A percentile compares a stretch with the other conserved stretches of the same genome.
Evolutionary conservation across 179 eudicot species (phyloP).

Genomic region (Sideroxylon spinosum): DNA sequence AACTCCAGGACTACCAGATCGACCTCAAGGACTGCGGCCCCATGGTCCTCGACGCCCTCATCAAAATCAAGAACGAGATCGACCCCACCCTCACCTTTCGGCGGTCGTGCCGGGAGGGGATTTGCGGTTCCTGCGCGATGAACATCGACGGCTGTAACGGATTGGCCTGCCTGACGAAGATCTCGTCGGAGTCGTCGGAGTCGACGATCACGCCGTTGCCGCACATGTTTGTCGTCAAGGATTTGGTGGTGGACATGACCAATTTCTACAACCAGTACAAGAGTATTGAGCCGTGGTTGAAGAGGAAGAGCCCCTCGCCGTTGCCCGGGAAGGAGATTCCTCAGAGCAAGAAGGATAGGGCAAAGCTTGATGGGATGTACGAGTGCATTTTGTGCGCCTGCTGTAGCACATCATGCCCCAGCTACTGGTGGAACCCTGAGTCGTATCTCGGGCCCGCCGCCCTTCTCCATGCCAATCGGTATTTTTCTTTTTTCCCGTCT

Average conservation of each 20-base stretch:
- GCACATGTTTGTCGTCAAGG: slow-evolving; percentile 94
- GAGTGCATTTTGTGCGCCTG: slow-evolving; percentile 96
- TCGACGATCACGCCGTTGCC: slow-evolving; percentile 79
- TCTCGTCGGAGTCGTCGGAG: slow-evolving; percentile 10
- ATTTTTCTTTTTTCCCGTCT: background rate
- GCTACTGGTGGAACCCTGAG: slow-evolving; percentile 99
- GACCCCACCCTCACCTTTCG: slow-evolving; percentile 95
- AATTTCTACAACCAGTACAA: slow-evolving; percentile 95
- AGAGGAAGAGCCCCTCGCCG: slow-evolving; percentile 62
- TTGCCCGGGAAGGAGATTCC: slow-evolving; percentile 65
- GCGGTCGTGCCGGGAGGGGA: slow-evolving; percentile 93
- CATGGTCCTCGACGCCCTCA: slow-evolving; percentile 91
- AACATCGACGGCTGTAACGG: slow-evolving; percentile 95
- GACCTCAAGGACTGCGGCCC: slow-evolving; percentile 93
- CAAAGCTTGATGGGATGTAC: slow-evolving; percentile 97
- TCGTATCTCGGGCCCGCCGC: slow-evolving; percentile 95
- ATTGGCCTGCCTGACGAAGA: slow-evolving; percentile 88
- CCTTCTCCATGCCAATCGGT: slow-evolving; percentile 92
- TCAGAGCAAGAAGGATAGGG: slow-evolving; percentile 86
- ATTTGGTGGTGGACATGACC: slow-evolving; percentile 98
- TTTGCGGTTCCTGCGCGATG: slow-evolving; percentile 99
- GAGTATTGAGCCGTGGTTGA: slow-evolving; percentile 97
- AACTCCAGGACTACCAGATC: slow-evolving; percentile 64
- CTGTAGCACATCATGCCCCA: slow-evolving; percentile 97
- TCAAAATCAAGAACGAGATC: slow-evolving; percentile 93